Evolutionary conservation across 108 stramenopile genomes (phyloP), one percentile per base, ranked within the genome.

Genomic region (Licmophora abbreviata): DNA sequence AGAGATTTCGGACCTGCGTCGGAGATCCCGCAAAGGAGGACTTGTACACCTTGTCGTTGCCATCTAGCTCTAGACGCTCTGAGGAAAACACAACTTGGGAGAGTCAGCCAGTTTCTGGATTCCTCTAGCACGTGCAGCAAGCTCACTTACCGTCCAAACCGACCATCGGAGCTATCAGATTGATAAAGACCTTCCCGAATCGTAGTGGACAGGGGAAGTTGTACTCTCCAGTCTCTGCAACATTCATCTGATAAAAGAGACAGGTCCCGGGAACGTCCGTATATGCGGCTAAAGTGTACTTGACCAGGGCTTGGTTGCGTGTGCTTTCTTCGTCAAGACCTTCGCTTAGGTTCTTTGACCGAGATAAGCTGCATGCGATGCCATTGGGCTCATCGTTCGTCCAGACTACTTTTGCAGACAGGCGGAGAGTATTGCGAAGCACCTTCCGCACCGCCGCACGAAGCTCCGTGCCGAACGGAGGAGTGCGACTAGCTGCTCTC

Each of bases 131-230:
- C n/a, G n/a, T n/a, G n/a, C n/a, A n/a, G n/a, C n/a, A n/a, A n/a
- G n/a, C n/a, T n/a, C n/a, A n/a, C n/a, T n/a, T n/a, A n/a, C n/a
- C 62, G 44, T 88, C 86, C 1, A 88, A 50, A 15, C 92, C 92
- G 24, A 87, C 74, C 3, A 81, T 48, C 43, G 75, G 76, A 22
- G 74, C 66, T 9, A 88, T 26, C 8, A 85, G 64, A 41, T 72
- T 73, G 34, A 92, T 54, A 24, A n/a, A 62, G 17, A 75, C 51
- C 37, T 79, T 66, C 8, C 71, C 64, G 52, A 83, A 90, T 14
- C 49, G 51, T n/a, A 42, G 21, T 7, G 88, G 84, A 42, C 61
- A 66, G 15, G 36, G 35, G n/a, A 88, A 53, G 24, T 44, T 22
- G 41, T 69, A 55, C 25, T 59, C 47, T 14, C 51, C 59, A 23